Conservation (phyloP, 78 protist species). For the Cavenderia fasciculata region DNA sequence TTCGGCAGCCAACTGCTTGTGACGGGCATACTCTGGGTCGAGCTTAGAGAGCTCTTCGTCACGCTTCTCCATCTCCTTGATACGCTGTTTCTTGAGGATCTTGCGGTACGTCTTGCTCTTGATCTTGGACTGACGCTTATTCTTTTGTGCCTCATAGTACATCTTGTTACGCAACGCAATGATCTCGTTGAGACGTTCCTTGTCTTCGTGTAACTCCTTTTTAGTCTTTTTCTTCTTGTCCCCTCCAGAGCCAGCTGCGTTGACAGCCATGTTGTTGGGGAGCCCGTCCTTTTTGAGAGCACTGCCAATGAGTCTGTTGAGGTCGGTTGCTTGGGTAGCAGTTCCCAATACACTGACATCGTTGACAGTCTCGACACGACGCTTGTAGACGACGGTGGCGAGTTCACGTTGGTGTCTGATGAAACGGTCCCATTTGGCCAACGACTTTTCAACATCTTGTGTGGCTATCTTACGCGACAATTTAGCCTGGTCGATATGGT, state of each 20-base stretch:
- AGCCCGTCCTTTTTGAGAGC: not conserved
- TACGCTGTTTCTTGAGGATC: slow-evolving; percentile 52
- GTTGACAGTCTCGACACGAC: not conserved
- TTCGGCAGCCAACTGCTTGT: slow-evolving; percentile 14
- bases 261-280: not conserved
- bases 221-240: not conserved
- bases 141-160: slow-evolving; percentile 71
- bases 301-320: not conserved
- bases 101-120: slow-evolving; percentile 70
- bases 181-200: slow-evolving; percentile 24
- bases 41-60: slow-evolving; percentile 37
- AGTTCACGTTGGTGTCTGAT: slow-evolving; percentile 42
- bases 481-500: not conserved
- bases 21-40: slow-evolving; percentile 71
- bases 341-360: not conserved
- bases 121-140: slow-evolving; percentile 64
- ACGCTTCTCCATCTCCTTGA: slow-evolving; percentile 14
- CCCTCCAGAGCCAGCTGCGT: too few relatives aligned
- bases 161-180: slow-evolving; percentile 42
- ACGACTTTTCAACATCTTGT: slow-evolving; percentile 9
- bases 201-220: slow-evolving; percentile 10
- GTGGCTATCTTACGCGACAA: slow-evolving; percentile 42
- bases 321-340: not conserved
- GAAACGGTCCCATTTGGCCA: slow-evolving; percentile 73
- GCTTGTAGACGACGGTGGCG: slow-evolving; percentile 15